Conservation (phyloP, 257 asterid species). For the Solanum appendiculatum region DNA sequence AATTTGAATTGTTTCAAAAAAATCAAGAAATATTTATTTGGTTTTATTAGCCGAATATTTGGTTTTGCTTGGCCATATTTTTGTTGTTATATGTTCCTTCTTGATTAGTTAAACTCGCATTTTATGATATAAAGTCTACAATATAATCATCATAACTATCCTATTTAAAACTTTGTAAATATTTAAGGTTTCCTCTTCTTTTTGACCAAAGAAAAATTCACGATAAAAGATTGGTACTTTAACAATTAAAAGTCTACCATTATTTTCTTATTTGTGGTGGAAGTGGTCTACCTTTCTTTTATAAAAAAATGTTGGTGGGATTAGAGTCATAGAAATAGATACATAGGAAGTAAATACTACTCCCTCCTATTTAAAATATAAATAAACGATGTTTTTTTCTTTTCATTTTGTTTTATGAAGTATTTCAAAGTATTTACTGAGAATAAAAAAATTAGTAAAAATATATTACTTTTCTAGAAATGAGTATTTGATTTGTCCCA, state of each 20-base stretch:
- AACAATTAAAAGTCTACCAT: not conserved
- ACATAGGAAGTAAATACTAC: not conserved
- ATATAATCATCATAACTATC: not conserved
- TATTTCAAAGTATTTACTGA: too few relatives aligned
- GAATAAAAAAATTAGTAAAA: too few relatives aligned
- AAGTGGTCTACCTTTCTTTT: not conserved
- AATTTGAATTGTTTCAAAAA: not conserved
- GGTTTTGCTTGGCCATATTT: not conserved
- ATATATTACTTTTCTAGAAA: too few relatives aligned
- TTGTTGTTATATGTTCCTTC: not conserved
- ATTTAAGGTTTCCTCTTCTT: not conserved
- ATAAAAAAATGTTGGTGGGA: not conserved
- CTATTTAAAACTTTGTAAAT: not conserved
- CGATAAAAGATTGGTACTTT: not conserved
- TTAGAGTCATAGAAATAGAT: not conserved
- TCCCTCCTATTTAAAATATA: not conserved
- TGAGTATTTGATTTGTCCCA: too few relatives aligned
- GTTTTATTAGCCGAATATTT: too few relatives aligned
- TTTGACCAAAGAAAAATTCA: not conserved
- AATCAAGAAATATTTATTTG: not conserved
- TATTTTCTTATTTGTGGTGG: not conserved
- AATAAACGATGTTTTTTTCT: too few relatives aligned
- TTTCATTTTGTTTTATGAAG: too few relatives aligned
- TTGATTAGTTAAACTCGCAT: not conserved
- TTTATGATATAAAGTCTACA: not conserved